A percentile compares a stretch with the other conserved stretches of the same genome.
phyloP scores from a whole-genome alignment of 768 basidiomycete species.

The Russula dissimulans region DNA sequence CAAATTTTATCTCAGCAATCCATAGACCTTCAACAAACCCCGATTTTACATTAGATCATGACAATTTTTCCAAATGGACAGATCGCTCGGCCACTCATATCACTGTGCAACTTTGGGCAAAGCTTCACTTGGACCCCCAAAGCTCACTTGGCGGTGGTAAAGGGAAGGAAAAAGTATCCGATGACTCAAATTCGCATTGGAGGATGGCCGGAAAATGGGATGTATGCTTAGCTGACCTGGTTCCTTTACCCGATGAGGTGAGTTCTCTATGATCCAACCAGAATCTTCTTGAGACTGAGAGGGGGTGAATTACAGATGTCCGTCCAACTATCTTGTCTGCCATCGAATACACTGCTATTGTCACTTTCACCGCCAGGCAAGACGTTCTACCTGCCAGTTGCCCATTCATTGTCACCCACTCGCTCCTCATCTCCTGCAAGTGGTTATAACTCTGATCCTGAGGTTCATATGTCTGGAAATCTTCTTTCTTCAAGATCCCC shows the following conservation, averaged over 20 bases:
- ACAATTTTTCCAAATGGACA: slow-evolving; percentile 46
- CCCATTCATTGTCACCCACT: slow-evolving; percentile 24
- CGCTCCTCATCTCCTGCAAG: slow-evolving; percentile 47
- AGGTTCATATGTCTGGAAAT: slow-evolving; percentile 33
- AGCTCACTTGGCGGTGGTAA: neutral
- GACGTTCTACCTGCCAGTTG: slow-evolving; percentile 47
- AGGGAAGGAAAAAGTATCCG: slow-evolving; percentile 13
- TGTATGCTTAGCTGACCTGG: slow-evolving; percentile 47
- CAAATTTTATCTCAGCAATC: slow-evolving; percentile 70
- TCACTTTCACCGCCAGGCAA: slow-evolving; percentile 52
- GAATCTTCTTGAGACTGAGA: neutral
- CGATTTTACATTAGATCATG: slow-evolving; percentile 50
- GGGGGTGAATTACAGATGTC: slow-evolving; percentile 26
- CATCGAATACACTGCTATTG: slow-evolving; percentile 67
- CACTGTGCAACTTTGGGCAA: slow-evolving; percentile 53
- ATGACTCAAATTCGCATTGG: slow-evolving; percentile 38
- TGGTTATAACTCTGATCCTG: slow-evolving; percentile 69
- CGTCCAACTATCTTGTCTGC: slow-evolving; percentile 38
- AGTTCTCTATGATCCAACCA: slow-evolving; percentile 24
- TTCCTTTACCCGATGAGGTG: slow-evolving; percentile 56
- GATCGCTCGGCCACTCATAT: slow-evolving; percentile 45
- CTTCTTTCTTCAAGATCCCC: slow-evolving; percentile 7
- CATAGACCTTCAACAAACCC: slow-evolving; percentile 85
- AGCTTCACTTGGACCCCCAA: slow-evolving; percentile 17
- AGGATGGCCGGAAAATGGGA: slow-evolving; percentile 59